Evolutionary conservation across 441 rosid genomes (phyloP).

Genomic region (Adansonia gregorii): DNA sequence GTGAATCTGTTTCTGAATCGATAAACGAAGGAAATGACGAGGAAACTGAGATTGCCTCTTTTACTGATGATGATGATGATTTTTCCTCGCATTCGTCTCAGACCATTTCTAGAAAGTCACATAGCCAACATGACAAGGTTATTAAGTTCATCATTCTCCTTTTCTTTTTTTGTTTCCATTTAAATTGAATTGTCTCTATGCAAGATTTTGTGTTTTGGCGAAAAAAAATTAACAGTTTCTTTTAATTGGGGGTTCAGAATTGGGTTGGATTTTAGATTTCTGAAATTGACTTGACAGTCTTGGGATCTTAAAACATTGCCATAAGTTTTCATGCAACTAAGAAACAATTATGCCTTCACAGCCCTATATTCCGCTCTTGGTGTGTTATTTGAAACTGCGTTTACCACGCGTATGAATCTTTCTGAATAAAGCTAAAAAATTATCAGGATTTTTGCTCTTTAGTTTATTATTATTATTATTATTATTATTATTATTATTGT

Average conservation of each 20-base stretch:
- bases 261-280: constrained; percentile 1
- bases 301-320: not conserved
- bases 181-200: not conserved
- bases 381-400: not conserved
- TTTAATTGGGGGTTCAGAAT: not conserved
- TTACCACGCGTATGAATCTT: not conserved
- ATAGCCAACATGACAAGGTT: constrained; percentile 56
- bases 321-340: constrained; percentile 2
- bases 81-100: constrained; percentile 58
- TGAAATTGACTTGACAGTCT: constrained; percentile 9
- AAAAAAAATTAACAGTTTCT: not conserved
- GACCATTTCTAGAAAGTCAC: constrained; percentile 41
- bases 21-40: constrained; percentile 55
- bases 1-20: constrained; percentile 60
- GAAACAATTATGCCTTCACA: constrained; percentile 3
- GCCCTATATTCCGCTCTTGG: not conserved
- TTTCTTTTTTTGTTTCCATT: not conserved
- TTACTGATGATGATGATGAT: constrained; percentile 73
- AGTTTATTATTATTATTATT: not conserved
- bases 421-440: not conserved
- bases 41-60: constrained; percentile 65
- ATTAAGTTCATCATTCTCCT: constrained; percentile 1
- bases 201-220: not conserved
- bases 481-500: not conserved
- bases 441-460: not conserved